A percentile compares a stretch with the other conserved stretches of the same genome.
Conservation (phyloP, 768 basidiomycete genomes). For the Rhizopogon rudus region DNA sequence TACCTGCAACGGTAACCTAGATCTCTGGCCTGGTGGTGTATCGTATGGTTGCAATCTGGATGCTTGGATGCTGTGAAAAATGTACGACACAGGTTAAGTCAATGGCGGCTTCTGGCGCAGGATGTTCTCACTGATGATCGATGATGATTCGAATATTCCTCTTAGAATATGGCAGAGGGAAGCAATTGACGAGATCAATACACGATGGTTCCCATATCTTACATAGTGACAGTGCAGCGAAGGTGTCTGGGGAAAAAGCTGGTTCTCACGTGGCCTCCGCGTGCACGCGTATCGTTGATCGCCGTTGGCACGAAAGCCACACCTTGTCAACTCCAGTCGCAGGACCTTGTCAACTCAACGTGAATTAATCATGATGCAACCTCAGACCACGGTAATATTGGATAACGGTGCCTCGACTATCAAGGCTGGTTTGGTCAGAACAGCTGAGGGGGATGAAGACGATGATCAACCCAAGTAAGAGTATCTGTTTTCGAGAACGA, state of each 20-base stretch:
- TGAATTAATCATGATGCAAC: not conserved
- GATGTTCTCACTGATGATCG: not conserved
- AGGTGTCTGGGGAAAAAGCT: not conserved
- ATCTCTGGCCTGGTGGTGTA: too few species aligned
- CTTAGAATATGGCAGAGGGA: not conserved
- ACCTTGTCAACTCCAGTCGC: not conserved
- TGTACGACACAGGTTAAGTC: not conserved
- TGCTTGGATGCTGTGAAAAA: not conserved
- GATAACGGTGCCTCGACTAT: constrained; percentile 87
- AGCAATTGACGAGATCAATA: not conserved
- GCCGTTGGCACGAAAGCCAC: not conserved
- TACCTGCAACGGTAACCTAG: not conserved
- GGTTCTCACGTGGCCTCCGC: not conserved
- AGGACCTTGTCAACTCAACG: not conserved
- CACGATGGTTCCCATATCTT: not conserved
- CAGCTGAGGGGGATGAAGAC: constrained; percentile 18
- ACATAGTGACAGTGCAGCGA: not conserved
- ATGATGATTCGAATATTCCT: not conserved
- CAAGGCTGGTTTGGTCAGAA: constrained; percentile 60
- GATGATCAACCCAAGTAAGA: constrained; percentile 20
- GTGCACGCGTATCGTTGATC: not conserved
- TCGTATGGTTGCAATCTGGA: not conserved
- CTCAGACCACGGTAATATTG: constrained; percentile 51
- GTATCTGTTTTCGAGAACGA: not conserved
- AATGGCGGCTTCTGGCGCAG: not conserved